phyloP scores from a whole-genome alignment of 768 basidiomycete genomes.

The Vishniacozyma victoriae region DNA sequence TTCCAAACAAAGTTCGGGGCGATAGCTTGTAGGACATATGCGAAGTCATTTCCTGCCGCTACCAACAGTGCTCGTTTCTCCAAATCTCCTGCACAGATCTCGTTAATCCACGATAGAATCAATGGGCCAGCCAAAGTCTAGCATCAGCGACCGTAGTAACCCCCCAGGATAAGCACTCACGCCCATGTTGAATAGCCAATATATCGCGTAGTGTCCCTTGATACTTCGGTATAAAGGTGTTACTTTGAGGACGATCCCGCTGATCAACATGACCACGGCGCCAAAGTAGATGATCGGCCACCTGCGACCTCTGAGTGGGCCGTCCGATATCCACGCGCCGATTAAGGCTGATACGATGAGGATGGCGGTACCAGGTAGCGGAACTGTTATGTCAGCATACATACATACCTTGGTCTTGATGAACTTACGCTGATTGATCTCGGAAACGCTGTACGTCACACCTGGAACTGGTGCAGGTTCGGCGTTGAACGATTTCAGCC shows the following conservation, averaged over 20 bases:
- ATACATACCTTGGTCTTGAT: not conserved
- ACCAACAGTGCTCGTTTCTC: constrained; percentile 15
- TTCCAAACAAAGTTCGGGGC: constrained; percentile 43
- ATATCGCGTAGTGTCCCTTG: constrained; percentile 16
- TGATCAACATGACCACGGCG: constrained; percentile 7
- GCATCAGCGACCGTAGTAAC: constrained; percentile 8
- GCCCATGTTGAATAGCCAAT: constrained; percentile 18
- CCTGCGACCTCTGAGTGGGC: constrained; percentile 21
- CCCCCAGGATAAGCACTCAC: not conserved
- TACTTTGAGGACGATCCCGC: too few species aligned
- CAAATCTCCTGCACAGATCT: constrained; percentile 9
- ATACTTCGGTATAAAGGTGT: constrained; percentile 23
- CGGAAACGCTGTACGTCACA: constrained; percentile 15
- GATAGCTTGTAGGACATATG: constrained; percentile 23
- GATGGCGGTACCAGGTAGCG: constrained; percentile 19
- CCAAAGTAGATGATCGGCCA: constrained; percentile 33
- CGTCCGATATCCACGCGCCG: constrained; percentile 32
- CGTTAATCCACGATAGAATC: constrained; percentile 18
- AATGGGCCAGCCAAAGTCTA: constrained; percentile 22
- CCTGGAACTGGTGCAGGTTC: constrained; percentile 24
- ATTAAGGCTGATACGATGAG: constrained; percentile 17
- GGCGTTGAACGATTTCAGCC: constrained; percentile 33
- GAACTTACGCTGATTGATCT: constrained; percentile 28
- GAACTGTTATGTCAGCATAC: constrained; percentile 9
- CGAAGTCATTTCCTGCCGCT: constrained; percentile 10